phyloP scores from a whole-genome alignment of 768 basidiomycete genomes.

The Lentinula detonsa region DNA sequence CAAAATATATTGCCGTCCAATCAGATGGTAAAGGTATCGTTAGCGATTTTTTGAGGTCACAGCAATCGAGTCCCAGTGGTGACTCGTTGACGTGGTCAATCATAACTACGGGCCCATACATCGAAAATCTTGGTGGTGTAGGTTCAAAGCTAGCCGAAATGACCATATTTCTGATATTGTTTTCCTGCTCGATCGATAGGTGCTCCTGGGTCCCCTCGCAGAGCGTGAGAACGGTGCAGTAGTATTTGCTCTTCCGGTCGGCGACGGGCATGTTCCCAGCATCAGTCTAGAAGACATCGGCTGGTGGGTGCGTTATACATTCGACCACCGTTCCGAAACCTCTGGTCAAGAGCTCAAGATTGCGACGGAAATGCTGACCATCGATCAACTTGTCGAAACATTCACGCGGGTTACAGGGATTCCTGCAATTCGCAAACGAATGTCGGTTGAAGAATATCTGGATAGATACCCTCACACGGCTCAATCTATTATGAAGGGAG shows the following conservation, averaged over 20 bases:
- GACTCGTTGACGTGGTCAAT: conserved; percentile 27
- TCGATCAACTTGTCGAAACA: conserved; percentile 28
- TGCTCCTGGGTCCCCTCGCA: conserved; percentile 27
- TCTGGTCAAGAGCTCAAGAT: conserved; percentile 30
- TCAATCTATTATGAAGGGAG: conserved; percentile 24
- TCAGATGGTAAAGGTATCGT: conserved; percentile 36
- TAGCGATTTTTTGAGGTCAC: conserved; percentile 29
- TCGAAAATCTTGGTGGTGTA: conserved; percentile 35
- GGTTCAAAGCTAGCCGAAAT: conserved; percentile 4
- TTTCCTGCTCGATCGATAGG: conserved; percentile 9
- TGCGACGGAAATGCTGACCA: conserved; percentile 29
- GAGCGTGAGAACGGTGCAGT: conserved; percentile 31
- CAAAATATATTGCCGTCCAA: conserved; percentile 29
- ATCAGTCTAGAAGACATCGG: conserved; percentile 33
- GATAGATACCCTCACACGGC: conserved; percentile 20
- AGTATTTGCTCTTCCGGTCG: conserved; percentile 30
- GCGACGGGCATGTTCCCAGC: conserved; percentile 29
- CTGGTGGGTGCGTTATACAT: conserved; percentile 33
- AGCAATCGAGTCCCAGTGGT: conserved; percentile 25
- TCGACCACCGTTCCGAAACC: conserved; percentile 27
- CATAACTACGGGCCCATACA: conserved; percentile 32
- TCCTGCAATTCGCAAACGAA: conserved; percentile 24
- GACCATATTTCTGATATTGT: neutral
- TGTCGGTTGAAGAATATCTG: conserved; percentile 28
- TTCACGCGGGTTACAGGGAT: conserved; percentile 32